These are phyloP conservation scores for Fusarium albidum DNA, from an alignment of 2,329 filamentous ascomycete genomes.

Conservation along the genomic window DNA sequence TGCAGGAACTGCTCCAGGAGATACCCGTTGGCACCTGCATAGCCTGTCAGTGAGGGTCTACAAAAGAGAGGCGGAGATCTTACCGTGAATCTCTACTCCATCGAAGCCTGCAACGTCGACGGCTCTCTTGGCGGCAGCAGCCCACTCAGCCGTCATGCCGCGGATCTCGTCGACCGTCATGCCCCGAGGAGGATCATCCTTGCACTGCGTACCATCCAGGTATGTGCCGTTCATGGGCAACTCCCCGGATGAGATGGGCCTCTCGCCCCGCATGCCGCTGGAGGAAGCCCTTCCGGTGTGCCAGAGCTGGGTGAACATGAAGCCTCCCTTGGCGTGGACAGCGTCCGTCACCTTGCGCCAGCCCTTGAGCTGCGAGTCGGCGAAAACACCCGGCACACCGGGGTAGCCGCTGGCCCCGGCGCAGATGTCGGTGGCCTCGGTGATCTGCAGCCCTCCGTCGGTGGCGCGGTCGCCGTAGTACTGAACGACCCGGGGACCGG, in stretches of 20 bases:
- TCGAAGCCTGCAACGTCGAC: conserved; percentile 70
- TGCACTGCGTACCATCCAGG: conserved; percentile 43
- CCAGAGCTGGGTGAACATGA: conserved; percentile 70
- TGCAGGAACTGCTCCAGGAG: conserved; percentile 31
- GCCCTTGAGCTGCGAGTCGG: conserved; percentile 39
- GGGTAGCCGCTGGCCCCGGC: conserved; percentile 41
- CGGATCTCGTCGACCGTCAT: conserved; percentile 73
- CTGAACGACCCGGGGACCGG: conserved; percentile 38
- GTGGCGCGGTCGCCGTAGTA: conserved; percentile 46
- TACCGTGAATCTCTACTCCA: conserved; percentile 68
- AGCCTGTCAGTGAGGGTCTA: not conserved
- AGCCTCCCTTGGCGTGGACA: conserved; percentile 42
- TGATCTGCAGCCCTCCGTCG: conserved; percentile 42
- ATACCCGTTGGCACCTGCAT: conserved; percentile 33
- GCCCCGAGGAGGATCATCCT: conserved; percentile 59
- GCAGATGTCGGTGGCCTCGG: conserved; percentile 44
- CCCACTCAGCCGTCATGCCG: conserved; percentile 66
- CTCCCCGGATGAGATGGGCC: conserved; percentile 36
- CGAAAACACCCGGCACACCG: conserved; percentile 42
- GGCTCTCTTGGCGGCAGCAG: conserved; percentile 61
- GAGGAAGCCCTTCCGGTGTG: conserved; percentile 63
- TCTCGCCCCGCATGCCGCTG: conserved; percentile 35
- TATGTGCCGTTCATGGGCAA: conserved; percentile 56
- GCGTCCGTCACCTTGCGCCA: conserved; percentile 41
- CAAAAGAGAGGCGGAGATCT: not conserved